Evolutionary conservation across 805 yeast genomes (phyloP).

Genomic region (Ogataea paraovalis): DNA sequence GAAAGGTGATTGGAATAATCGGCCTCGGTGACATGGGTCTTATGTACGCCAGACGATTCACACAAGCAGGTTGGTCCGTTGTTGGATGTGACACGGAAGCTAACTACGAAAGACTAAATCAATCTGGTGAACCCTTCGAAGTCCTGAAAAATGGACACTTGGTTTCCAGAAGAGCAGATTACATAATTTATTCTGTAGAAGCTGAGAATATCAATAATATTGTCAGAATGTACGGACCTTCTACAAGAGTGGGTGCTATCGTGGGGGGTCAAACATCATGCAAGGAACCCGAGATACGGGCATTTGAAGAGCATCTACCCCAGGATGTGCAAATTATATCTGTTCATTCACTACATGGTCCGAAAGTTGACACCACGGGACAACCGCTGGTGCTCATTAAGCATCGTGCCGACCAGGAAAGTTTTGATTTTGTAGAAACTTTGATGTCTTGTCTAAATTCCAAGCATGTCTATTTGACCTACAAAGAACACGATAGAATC

Average conservation of each 20-base stretch:
- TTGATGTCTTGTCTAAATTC: slow-evolving; percentile 73
- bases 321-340: slow-evolving; percentile 77
- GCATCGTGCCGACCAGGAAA: slow-evolving; percentile 59
- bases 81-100: slow-evolving; percentile 86
- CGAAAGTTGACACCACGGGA: slow-evolving; percentile 80
- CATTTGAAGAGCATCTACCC: slow-evolving; percentile 76
- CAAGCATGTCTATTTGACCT: slow-evolving; percentile 69
- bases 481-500: slow-evolving; percentile 87
- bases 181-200: slow-evolving; percentile 86
- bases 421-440: slow-evolving; percentile 56
- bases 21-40: slow-evolving; percentile 98
- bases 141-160: slow-evolving; percentile 75
- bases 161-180: slow-evolving; percentile 79
- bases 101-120: slow-evolving; percentile 41
- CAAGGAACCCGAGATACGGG: slow-evolving; percentile 82
- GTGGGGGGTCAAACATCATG: slow-evolving; percentile 99
- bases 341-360: slow-evolving; percentile 93
- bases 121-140: slow-evolving; percentile 41
- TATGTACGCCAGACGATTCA: slow-evolving; percentile 74
- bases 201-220: slow-evolving; percentile 78
- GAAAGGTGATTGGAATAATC: slow-evolving; percentile 77
- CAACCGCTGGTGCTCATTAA: slow-evolving; percentile 88
- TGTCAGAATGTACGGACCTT: slow-evolving; percentile 75
- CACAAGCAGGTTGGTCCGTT: slow-evolving; percentile 84
- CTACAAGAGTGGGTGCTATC: slow-evolving; percentile 80